Evolutionary conservation across 768 basidiomycete genomes (phyloP).

Genomic region (Calocybe cyanea): DNA sequence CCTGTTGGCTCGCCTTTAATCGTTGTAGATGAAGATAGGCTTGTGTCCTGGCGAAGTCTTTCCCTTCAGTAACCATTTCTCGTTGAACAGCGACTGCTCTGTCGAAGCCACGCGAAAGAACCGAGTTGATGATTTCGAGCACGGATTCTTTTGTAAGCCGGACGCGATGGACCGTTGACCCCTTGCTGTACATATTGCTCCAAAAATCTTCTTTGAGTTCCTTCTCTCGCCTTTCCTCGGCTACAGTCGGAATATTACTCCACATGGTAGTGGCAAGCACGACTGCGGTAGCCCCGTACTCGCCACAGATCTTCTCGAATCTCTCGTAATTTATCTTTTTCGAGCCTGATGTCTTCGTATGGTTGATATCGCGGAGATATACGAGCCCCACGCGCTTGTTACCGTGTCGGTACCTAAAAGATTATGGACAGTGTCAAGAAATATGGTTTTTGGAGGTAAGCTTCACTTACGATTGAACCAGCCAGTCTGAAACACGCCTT

Average conservation of each 20-base stretch:
- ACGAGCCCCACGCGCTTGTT: slow-evolving; percentile 27
- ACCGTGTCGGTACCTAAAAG: slow-evolving; percentile 11
- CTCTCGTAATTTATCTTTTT: slow-evolving; percentile 38
- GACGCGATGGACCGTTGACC: slow-evolving; percentile 33
- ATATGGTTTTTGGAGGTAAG: not conserved
- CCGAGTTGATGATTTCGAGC: slow-evolving; percentile 24
- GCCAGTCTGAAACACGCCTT: not conserved
- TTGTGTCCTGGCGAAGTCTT: not conserved
- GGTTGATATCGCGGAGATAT: slow-evolving; percentile 38
- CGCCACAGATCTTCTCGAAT: slow-evolving; percentile 42
- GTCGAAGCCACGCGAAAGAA: slow-evolving; percentile 13
- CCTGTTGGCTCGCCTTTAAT: no score
- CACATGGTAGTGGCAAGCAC: slow-evolving; percentile 44
- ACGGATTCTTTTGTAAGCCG: slow-evolving; percentile 25
- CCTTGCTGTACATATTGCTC: slow-evolving; percentile 35
- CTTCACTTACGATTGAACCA: not conserved
- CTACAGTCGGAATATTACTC: slow-evolving; percentile 28
- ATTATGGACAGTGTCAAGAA: not conserved
- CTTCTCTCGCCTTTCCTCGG: slow-evolving; percentile 30
- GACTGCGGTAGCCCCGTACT: slow-evolving; percentile 34
- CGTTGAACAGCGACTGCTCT: not conserved
- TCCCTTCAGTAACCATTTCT: not conserved
- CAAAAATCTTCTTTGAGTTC: slow-evolving; percentile 35
- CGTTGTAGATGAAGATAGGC: not conserved
- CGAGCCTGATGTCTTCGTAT: slow-evolving; percentile 31